phyloP scores from a whole-genome alignment of 208 protist species.

The Lotmaria passim region DNA sequence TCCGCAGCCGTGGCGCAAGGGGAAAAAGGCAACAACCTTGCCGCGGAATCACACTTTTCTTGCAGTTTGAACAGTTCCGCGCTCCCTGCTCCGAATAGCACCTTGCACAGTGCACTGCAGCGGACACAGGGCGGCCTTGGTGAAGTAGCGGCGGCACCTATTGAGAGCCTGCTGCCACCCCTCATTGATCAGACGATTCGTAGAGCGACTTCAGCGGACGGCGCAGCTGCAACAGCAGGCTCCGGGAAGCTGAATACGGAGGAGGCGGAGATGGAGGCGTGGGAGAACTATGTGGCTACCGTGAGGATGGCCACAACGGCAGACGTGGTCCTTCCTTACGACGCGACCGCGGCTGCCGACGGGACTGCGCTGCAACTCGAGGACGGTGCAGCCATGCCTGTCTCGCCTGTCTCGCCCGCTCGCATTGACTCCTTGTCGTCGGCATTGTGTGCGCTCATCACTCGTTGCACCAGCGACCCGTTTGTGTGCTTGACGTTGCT shows the following conservation, averaged over 20 bases:
- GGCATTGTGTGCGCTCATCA: conserved; percentile 28
- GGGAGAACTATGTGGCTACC: conserved; percentile 31
- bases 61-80: no score
- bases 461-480: conserved; percentile 23
- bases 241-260: conserved; percentile 12
- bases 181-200: conserved; percentile 27
- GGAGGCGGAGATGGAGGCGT: conserved; percentile 29
- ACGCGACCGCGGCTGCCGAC: background rate
- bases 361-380: background rate
- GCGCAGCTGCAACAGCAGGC: background rate
- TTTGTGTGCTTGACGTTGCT: conserved; percentile 24
- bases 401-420: no score
- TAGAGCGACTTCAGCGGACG: background rate
- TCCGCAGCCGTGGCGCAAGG: conserved; percentile 20
- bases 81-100: no score
- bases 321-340: background rate
- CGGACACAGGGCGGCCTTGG: background rate
- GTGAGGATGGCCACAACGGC: conserved; percentile 18
- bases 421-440: conserved; percentile 13
- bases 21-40: background rate
- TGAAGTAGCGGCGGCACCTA: conserved; percentile 1
- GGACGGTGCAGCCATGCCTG: background rate
- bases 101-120: background rate
- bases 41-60: no score
- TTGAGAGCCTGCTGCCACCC: conserved; percentile 34